Percentiles rank a stretch among this genome's conserved stretches.
phyloP scores from a whole-genome alignment of 2,329 filamentous ascomycete genomes.

The Trichocomaceae sp. region DNA sequence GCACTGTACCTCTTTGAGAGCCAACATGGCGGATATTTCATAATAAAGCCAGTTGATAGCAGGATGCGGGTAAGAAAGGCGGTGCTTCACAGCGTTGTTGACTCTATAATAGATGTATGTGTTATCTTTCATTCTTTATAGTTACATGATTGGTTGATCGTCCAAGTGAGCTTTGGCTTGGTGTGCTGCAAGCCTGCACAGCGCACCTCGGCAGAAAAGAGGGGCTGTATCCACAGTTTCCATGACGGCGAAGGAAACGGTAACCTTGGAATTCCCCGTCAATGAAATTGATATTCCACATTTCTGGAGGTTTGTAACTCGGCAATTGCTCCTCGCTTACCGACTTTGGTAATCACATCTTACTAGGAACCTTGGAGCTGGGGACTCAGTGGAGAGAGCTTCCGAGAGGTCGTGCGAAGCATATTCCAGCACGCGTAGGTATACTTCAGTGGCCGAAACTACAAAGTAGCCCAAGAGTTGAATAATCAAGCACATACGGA shows the following conservation, averaged over 20 bases:
- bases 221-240: too few relatives aligned
- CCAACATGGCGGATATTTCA: neutral
- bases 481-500: slow-evolving; percentile 1
- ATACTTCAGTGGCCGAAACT: slow-evolving; percentile 31
- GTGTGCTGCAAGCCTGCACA: too few relatives aligned
- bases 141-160: too few relatives aligned
- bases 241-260: too few relatives aligned
- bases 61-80: neutral
- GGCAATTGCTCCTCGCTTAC: neutral
- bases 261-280: too few relatives aligned
- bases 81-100: neutral
- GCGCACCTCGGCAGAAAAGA: too few relatives aligned
- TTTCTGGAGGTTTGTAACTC: slow-evolving; percentile 27
- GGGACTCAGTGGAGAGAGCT: too few relatives aligned
- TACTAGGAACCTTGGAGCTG: slow-evolving; percentile 41
- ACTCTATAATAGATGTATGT: too few relatives aligned
- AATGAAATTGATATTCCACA: slow-evolving; percentile 29
- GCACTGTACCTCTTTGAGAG: neutral
- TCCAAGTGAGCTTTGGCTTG: too few relatives aligned
- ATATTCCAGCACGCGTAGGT: slow-evolving; percentile 35
- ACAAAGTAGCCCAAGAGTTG: slow-evolving; percentile 2
- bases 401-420: slow-evolving; percentile 37
- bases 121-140: too few relatives aligned
- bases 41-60: neutral
- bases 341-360: neutral